phyloP scores from a whole-genome alignment of 768 basidiomycete genomes.

The Serpula lacrymans region DNA sequence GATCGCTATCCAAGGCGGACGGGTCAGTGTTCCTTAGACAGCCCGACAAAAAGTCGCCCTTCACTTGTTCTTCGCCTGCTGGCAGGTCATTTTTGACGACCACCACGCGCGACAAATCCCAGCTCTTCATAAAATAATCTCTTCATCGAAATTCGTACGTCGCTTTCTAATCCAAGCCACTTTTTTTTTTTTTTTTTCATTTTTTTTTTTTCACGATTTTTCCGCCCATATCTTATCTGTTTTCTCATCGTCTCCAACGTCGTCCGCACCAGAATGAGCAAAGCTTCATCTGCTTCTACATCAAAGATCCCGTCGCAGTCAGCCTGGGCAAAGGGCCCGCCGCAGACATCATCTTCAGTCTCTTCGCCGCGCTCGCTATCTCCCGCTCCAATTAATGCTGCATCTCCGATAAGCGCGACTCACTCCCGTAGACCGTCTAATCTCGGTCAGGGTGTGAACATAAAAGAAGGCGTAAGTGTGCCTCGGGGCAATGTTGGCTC shows the following conservation, averaged over 20 bases:
- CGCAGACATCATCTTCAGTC: conserved; percentile 52
- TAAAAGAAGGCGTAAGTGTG: conserved; percentile 79
- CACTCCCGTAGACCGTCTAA: conserved; percentile 81
- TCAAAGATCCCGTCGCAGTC: conserved; percentile 76
- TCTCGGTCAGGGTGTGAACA: conserved; percentile 65
- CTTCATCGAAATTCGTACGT: conserved; percentile 42
- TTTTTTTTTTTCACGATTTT: conserved; percentile 23
- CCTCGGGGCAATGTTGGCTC: conserved; percentile 60
- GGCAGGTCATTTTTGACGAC: conserved; percentile 90
- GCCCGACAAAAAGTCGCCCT: conserved; percentile 34
- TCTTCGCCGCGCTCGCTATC: conserved; percentile 76
- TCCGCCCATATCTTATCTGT: conserved; percentile 17
- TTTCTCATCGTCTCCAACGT: not conserved
- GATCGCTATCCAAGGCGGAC: conserved; percentile 36
- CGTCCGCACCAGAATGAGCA: conserved; percentile 79
- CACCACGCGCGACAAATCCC: conserved; percentile 63
- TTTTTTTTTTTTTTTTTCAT: conserved; percentile 12
- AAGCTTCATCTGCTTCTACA: conserved; percentile 72
- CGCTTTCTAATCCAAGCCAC: conserved; percentile 36
- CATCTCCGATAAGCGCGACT: conserved; percentile 44
- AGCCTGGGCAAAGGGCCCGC: conserved; percentile 91
- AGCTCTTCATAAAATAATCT: conserved; percentile 48
- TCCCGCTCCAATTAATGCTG: conserved; percentile 54
- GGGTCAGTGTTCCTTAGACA: conserved; percentile 38
- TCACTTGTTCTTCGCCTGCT: conserved; percentile 76